Percentiles rank a stretch among this genome's conserved stretches.
Conservation (phyloP, 164 flowering plant species). For the Saururus chinensis region DNA sequence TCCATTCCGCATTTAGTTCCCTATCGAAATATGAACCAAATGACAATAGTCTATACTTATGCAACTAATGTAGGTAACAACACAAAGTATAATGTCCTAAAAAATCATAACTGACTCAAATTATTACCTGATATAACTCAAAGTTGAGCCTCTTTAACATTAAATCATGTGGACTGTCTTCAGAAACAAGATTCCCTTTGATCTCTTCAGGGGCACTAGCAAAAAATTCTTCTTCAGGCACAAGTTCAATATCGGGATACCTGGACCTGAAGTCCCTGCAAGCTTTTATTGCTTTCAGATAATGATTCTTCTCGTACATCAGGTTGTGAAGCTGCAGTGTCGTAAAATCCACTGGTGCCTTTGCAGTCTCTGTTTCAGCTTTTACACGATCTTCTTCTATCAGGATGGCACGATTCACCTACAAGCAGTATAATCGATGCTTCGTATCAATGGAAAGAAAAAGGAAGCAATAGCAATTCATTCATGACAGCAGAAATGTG, state of each 20-base stretch:
- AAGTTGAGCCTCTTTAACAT: constrained; percentile 86
- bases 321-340: constrained; percentile 91
- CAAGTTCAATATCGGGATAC: constrained; percentile 89
- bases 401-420: constrained; percentile 80
- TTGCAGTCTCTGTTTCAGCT: constrained; percentile 83
- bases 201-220: constrained; percentile 70
- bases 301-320: constrained; percentile 94
- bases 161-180: constrained; percentile 59
- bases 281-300: constrained; percentile 87
- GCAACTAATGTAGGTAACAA: too few relatives aligned
- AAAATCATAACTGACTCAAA: too few relatives aligned
- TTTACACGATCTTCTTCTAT: constrained; percentile 81
- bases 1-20: too few relatives aligned
- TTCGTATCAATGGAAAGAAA: background rate
- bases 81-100: background rate
- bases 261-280: constrained; percentile 94
- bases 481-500: background rate
- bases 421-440: constrained; percentile 1
- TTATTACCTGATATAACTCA: constrained; percentile 77
- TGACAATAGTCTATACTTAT: too few relatives aligned
- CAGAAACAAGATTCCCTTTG: constrained; percentile 32
- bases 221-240: constrained; percentile 73
- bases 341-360: constrained; percentile 86
- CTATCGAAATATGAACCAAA: too few relatives aligned
- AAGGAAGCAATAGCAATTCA: background rate